phyloP scores from a whole-genome alignment of 1,139 yeast genomes.

The Candida freyschussii region DNA sequence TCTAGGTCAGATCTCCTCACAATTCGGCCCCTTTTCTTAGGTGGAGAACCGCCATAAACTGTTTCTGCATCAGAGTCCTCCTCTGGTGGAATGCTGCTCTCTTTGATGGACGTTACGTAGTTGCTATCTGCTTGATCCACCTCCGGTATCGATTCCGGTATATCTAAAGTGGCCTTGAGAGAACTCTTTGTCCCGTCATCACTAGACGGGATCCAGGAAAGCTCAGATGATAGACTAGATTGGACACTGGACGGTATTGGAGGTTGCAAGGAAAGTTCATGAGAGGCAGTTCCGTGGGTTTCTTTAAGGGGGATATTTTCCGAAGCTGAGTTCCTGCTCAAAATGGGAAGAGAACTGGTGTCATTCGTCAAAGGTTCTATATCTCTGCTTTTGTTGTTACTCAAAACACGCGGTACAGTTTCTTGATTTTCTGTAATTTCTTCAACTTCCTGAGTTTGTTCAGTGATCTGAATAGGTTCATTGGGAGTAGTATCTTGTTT shows the following conservation, averaged over 20 bases:
- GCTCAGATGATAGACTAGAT: slow-evolving; percentile 6
- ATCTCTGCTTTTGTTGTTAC: no score
- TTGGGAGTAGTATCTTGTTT: neutral
- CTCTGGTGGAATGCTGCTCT: slow-evolving; percentile 8
- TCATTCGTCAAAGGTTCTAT: no score
- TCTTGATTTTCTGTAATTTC: neutral
- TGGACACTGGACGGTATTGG: no score
- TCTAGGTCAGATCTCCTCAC: slow-evolving; percentile 37
- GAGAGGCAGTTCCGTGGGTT: no score
- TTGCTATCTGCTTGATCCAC: neutral
- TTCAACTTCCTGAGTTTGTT: neutral
- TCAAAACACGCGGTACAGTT: no score
- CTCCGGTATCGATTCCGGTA: slow-evolving; percentile 8
- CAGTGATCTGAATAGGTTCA: neutral
- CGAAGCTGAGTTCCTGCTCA: no score
- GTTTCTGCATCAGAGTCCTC: slow-evolving; percentile 47
- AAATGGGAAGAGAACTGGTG: no score
- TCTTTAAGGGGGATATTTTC: no score
- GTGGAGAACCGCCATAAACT: slow-evolving; percentile 42
- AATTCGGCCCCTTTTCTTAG: slow-evolving; percentile 36
- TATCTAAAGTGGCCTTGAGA: slow-evolving; percentile 3
- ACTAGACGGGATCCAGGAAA: slow-evolving; percentile 5
- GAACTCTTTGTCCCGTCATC: neutral
- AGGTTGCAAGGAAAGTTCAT: no score
- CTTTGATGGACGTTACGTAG: slow-evolving; percentile 2